Conservation (phyloP, 148 eudicot species). For the Polygonum maritimum region DNA sequence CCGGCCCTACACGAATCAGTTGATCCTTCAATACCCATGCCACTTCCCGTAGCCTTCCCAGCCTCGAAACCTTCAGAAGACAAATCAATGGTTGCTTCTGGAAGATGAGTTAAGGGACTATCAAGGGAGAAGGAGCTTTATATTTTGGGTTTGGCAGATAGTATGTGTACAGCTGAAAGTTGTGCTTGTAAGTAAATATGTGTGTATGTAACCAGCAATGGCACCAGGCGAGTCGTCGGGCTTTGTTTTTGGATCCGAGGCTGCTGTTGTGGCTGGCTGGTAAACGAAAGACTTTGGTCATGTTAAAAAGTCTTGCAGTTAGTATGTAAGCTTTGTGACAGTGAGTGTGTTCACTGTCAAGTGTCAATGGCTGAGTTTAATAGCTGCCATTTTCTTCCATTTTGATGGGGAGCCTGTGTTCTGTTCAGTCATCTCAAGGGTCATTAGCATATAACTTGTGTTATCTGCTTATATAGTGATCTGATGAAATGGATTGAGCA, state of each 20-base stretch:
- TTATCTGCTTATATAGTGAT: neutral
- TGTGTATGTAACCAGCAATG: neutral
- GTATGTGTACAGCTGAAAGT: constrained; percentile 1
- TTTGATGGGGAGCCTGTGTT: neutral
- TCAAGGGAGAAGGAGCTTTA: neutral
- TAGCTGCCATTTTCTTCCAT: neutral
- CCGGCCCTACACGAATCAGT: neutral
- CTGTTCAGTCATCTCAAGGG: neutral
- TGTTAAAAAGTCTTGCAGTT: neutral
- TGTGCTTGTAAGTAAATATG: constrained; percentile 4
- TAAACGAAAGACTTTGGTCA: neutral
- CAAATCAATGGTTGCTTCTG: constrained; percentile 27
- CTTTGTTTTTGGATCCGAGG: constrained; percentile 4
- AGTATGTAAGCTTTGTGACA: neutral
- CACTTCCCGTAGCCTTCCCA: constrained; percentile 12
- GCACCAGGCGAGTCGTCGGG: neutral
- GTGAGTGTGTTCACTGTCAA: neutral
- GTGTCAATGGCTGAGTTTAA: neutral
- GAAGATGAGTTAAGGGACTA: constrained; percentile 20
- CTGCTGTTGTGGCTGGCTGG: constrained; percentile 1
- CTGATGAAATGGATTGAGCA: neutral
- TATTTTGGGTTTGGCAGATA: neutral
- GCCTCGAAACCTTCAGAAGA: constrained; percentile 13
- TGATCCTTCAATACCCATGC: neutral
- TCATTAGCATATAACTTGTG: neutral